phyloP scores from a whole-genome alignment of 2,329 filamentous ascomycete species.

The Zalaria sp. region DNA sequence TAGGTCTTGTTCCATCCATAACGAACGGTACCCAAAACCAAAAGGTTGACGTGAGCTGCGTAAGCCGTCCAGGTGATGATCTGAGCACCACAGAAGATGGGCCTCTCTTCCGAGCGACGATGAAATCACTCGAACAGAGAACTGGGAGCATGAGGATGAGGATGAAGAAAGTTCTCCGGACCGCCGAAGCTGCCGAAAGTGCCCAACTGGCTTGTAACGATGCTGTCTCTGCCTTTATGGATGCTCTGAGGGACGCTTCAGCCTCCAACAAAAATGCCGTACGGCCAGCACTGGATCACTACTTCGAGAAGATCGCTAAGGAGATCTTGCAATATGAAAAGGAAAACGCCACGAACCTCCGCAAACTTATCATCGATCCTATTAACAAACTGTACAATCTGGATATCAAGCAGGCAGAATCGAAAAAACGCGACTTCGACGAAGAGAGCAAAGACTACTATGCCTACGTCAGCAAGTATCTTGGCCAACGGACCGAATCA shows the following conservation, averaged over 20 bases:
- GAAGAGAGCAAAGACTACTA: conserved; percentile 99
- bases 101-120: conserved; percentile 87
- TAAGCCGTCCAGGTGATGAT: conserved; percentile 61
- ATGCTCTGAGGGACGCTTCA: conserved; percentile 74
- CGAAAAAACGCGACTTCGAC: conserved; percentile 95
- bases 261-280: conserved; percentile 89
- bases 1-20: conserved; percentile 26
- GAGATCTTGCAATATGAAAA: conserved; percentile 82
- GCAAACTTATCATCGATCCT: conserved; percentile 89
- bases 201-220: conserved; percentile 78
- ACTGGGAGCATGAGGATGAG: conserved; percentile 84
- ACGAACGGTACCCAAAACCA: conserved; percentile 16
- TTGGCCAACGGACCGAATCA: conserved; percentile 92
- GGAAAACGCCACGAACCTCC: conserved; percentile 69
- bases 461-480: conserved; percentile 81
- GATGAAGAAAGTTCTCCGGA: conserved; percentile 93
- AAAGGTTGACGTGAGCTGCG: conserved; percentile 72
- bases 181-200: conserved; percentile 74
- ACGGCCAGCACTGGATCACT: conserved; percentile 92
- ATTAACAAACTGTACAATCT: conserved; percentile 81
- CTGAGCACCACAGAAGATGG: conserved; percentile 79
- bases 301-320: conserved; percentile 90
- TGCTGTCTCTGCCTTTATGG: conserved; percentile 67
- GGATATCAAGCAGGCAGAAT: conserved; percentile 94
- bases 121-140: conserved; percentile 92